phyloP scores from a whole-genome alignment of 2,329 filamentous ascomycete species.

The Lachnellula suecica region DNA sequence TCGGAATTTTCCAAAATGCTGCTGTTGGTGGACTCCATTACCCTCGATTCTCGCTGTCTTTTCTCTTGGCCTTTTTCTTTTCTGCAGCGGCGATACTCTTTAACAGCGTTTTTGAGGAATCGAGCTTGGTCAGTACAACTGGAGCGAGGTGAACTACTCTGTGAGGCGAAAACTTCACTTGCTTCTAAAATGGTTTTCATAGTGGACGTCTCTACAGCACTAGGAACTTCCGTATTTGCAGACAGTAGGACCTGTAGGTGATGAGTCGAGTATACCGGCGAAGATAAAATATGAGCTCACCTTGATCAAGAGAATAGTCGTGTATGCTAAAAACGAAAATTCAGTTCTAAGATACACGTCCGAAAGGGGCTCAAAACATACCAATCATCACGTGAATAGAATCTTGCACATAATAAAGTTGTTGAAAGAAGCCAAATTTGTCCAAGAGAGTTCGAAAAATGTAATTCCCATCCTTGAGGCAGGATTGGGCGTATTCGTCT shows the following conservation, averaged over 20 bases:
- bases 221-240: neutral
- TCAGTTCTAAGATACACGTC: neutral
- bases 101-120: conserved; percentile 30
- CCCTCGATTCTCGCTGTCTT: neutral
- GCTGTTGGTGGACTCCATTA: neutral
- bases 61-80: neutral
- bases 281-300: too few species aligned
- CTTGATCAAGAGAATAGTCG: conserved; percentile 40
- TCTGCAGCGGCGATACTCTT: conserved; percentile 13
- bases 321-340: conserved; percentile 30
- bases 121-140: conserved; percentile 34
- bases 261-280: too few species aligned
- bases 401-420: conserved; percentile 41
- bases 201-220: conserved; percentile 17
- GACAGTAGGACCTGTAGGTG: too few species aligned
- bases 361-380: neutral
- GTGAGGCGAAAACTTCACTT: conserved; percentile 30
- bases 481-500: conserved; percentile 51
- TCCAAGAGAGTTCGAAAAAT: conserved; percentile 22
- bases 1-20: neutral
- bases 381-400: conserved; percentile 41
- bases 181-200: conserved; percentile 14
- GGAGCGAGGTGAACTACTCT: conserved; percentile 30
- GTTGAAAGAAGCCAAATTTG: conserved; percentile 26
- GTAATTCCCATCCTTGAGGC: conserved; percentile 26